Percentiles rank a stretch among this genome's conserved stretches.
These are phyloP conservation scores for Botrytis hyacinthi DNA, from an alignment of 2,329 filamentous ascomycete species.

Conservation along the genomic window DNA sequence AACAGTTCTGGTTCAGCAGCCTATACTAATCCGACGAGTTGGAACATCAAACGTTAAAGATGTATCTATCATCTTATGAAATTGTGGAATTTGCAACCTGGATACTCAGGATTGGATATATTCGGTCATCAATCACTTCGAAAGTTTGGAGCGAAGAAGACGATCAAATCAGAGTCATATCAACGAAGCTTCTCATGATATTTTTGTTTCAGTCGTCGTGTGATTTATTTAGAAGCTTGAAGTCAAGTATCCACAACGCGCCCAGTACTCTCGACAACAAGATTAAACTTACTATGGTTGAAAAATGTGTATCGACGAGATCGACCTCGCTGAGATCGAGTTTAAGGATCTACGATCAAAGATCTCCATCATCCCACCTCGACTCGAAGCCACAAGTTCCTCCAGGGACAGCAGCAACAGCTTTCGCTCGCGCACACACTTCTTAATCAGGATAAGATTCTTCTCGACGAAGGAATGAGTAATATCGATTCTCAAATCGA, in stretches of 20 bases:
- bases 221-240: background rate
- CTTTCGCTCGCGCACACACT: background rate
- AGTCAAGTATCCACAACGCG: background rate
- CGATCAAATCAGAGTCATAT: rapidly evolving
- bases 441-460: background rate
- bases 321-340: no score
- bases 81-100: background rate
- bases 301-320: no score
- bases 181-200: rapidly evolving
- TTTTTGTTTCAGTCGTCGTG: background rate
- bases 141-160: background rate
- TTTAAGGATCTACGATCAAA: no score
- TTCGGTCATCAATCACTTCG: background rate
- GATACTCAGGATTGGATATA: background rate
- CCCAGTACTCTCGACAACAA: background rate
- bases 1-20: background rate
- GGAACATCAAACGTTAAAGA: background rate
- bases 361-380: no score
- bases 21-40: background rate
- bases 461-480: background rate
- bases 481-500: background rate
- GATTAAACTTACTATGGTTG: no score
- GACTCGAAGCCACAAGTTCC: background rate
- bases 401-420: background rate
- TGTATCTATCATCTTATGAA: background rate